Conservation (phyloP, 345 rosid species). For the Aquilaria sinensis region DNA sequence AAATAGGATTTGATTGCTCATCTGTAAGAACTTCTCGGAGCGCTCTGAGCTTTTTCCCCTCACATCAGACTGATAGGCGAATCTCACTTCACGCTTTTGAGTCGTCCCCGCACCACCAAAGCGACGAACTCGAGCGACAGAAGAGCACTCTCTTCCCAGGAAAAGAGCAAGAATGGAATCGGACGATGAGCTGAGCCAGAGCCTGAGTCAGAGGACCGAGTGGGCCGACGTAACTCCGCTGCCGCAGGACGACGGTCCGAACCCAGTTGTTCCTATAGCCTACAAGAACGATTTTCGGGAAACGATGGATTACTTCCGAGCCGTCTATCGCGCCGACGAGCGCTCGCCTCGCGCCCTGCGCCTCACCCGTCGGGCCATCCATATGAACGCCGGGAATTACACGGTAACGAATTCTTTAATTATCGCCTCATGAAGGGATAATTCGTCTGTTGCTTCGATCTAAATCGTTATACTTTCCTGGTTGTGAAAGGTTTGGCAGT, state of each 20-base stretch:
- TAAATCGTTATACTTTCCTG: no score
- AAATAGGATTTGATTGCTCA: no score
- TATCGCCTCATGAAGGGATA: no score
- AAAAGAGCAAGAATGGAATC: constrained; percentile 18
- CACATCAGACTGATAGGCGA: no score
- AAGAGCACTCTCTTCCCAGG: no score
- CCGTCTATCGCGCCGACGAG: constrained; percentile 62
- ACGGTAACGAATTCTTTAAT: constrained; percentile 35
- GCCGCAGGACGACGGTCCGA: constrained; percentile 79
- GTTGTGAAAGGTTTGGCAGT: constrained; percentile 80
- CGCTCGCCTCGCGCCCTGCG: constrained; percentile 70
- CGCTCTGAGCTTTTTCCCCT: no score
- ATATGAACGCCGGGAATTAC: constrained; percentile 75
- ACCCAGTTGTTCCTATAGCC: constrained; percentile 76
- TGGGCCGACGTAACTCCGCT: constrained; percentile 75
- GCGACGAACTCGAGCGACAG: constrained; percentile 8
- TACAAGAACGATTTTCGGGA: constrained; percentile 75
- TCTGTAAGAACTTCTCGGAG: no score
- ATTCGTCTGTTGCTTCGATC: neutral
- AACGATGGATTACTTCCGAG: constrained; percentile 90
- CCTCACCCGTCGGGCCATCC: constrained; percentile 59
- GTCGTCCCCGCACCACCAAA: no score
- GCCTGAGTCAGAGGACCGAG: constrained; percentile 51
- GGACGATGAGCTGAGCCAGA: constrained; percentile 21
- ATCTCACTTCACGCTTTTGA: no score